Evolutionary conservation across 192 early-diverging fungal species (phyloP), one percentile per base, ranked within the genome.

Genomic region (Spizellomyces punctatus): DNA sequence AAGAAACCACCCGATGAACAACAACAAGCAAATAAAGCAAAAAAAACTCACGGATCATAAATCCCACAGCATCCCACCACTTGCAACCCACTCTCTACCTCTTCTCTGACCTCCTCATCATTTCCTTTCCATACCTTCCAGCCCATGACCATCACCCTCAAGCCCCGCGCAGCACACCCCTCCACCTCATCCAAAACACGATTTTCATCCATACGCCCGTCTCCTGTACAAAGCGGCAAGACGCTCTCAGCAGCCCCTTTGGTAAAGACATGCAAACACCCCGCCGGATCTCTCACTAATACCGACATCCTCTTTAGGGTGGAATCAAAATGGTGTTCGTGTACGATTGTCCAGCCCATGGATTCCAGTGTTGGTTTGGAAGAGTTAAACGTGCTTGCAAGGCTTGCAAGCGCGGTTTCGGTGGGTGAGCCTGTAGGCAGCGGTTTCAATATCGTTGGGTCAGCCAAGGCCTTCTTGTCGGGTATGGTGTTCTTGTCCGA

Each of bases 61-160:
- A 96, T 92, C 6, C 85, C 88, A 43, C 91, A 83, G 21, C 94
- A 76, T 2, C 91, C 94, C 14, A 94, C 76, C 41, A 91, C 73
- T 48, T 83, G 84, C 54, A 94, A 83, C 12, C 79, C 82, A 10
- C 22, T n/a, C 42, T 67, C 66, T 5, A 67, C 27, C 16, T 65
- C 64, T 5, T 65, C 64, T n/a, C 49, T 36, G 27, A 3, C 27
- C 27, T 36, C 27, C 27, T 2, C 76, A 67, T 55, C 27, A 36
- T 36, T 36, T 36, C 27, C 27, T 36, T 36, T 36, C 27, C 27
- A 36, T 36, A 36, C 0, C 52, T 55, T 55, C 52, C 52, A 55
- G 3, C 19, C 14, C 19, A 19, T 19, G 19, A 19, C 52, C 47
- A 67, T 56, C 10, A 56, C 47, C 52, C 66, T 16, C 66, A 67